Evolutionary conservation across 2,329 filamentous ascomycete genomes (phyloP).

Genomic region (Ascochyta pisi): DNA sequence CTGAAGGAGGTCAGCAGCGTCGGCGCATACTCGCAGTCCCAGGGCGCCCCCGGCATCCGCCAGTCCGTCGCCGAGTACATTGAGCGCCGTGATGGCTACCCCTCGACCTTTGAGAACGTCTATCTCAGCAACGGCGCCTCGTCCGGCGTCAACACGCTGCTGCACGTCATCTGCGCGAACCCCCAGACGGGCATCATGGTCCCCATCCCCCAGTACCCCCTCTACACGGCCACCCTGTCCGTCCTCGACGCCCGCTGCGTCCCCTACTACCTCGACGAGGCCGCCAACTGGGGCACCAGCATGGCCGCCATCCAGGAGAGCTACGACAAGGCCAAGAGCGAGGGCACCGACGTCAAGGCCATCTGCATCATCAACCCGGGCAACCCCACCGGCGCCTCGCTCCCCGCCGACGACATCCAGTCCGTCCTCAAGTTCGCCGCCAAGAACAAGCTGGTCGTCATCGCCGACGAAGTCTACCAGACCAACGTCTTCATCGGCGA

Average conservation of each 20-base stretch:
- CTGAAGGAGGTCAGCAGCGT: slow-evolving; percentile 87
- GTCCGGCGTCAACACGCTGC: slow-evolving; percentile 90
- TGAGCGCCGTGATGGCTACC: slow-evolving; percentile 87
- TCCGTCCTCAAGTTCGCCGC: slow-evolving; percentile 86
- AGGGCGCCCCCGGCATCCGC: slow-evolving; percentile 84
- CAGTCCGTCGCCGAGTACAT: slow-evolving; percentile 93
- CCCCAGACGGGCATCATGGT: slow-evolving; percentile 84
- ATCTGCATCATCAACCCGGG: slow-evolving; percentile 98
- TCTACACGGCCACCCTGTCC: slow-evolving; percentile 92
- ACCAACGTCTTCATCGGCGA: slow-evolving; percentile 96
- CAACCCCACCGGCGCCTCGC: slow-evolving; percentile 91
- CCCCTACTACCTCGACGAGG: slow-evolving; percentile 92
- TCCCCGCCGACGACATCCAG: slow-evolving; percentile 79
- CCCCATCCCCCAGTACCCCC: slow-evolving; percentile 95
- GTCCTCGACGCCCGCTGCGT: slow-evolving; percentile 86
- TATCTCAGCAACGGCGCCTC: slow-evolving; percentile 93
- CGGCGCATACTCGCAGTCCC: slow-evolving; percentile 94
- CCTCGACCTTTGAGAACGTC: slow-evolving; percentile 79
- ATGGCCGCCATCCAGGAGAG: slow-evolving; percentile 76
- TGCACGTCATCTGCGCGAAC: slow-evolving; percentile 84
- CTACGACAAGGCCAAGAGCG: slow-evolving; percentile 74
- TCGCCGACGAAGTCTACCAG: slow-evolving; percentile 99
- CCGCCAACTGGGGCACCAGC: slow-evolving; percentile 86
- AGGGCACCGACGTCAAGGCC: slow-evolving; percentile 85
- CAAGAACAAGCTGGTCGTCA: slow-evolving; percentile 82